These are phyloP conservation scores for Talaromyces liani DNA, from an alignment of 495 filamentous ascomycete genomes.

Conservation along the genomic window DNA sequence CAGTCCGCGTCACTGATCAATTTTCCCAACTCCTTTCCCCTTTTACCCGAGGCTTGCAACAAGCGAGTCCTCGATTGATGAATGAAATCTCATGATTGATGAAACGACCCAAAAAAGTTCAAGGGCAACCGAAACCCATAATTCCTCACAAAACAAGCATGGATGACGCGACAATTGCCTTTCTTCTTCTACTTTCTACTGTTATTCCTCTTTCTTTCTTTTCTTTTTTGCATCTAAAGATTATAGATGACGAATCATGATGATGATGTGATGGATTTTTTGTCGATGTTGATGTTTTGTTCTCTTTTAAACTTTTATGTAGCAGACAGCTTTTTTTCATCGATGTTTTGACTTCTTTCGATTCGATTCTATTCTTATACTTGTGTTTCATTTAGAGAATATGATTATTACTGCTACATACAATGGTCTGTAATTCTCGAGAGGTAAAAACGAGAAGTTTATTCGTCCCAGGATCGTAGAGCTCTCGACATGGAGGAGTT, in stretches of 20 bases:
- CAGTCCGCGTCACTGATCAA: background rate
- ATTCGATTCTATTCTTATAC: constrained; percentile 2
- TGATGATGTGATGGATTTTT: constrained; percentile 6
- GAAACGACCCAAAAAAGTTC: constrained; percentile 5
- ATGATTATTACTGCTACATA: background rate
- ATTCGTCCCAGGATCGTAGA: no score
- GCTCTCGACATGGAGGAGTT: no score
- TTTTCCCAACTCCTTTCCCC: background rate
- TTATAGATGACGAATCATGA: constrained; percentile 5
- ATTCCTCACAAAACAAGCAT: background rate
- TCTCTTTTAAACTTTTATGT: background rate
- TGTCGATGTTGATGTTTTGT: background rate
- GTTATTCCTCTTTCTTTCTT: background rate
- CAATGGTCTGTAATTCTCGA: background rate
- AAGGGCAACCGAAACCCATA: background rate
- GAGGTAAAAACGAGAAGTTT: no score
- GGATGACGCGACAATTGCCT: background rate
- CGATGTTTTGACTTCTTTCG: background rate
- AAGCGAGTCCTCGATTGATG: background rate
- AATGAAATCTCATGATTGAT: constrained; percentile 3
- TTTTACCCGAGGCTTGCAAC: background rate
- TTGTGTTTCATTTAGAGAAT: constrained; percentile 7
- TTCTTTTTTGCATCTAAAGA: background rate
- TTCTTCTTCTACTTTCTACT: constrained; percentile 8
- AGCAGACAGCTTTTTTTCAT: no score